Conservation (phyloP, 352 stramenopile genomes). For the Peronosclerospora sorghi region DNA sequence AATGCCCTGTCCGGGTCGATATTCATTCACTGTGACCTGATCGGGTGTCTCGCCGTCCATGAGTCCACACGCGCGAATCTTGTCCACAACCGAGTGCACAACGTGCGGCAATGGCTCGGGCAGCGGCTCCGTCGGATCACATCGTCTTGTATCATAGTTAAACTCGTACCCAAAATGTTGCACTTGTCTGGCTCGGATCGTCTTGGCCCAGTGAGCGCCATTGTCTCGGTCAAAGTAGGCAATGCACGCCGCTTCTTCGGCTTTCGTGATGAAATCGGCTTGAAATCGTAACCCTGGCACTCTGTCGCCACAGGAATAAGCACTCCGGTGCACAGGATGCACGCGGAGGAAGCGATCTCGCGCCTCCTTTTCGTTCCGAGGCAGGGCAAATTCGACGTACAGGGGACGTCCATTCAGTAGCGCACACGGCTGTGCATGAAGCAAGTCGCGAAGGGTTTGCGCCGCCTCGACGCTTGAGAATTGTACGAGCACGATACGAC, state of each 20-base stretch:
- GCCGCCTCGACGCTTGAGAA: conserved; percentile 7
- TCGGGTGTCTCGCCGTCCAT: conserved; percentile 51
- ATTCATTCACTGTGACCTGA: conserved; percentile 86
- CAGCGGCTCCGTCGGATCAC: conserved; percentile 37
- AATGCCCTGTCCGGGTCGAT: conserved; percentile 82
- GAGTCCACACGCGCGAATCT: conserved; percentile 35
- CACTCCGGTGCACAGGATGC: conserved; percentile 40
- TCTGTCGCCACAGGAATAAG: conserved; percentile 22
- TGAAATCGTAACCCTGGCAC: conserved; percentile 57
- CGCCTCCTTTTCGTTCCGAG: conserved; percentile 52
- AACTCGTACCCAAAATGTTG: conserved; percentile 86
- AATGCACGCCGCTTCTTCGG: conserved; percentile 44
- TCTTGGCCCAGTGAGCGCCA: conserved; percentile 46
- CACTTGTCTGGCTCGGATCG: conserved; percentile 72
- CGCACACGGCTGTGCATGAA: conserved; percentile 52
- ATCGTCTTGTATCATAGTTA: conserved; percentile 73
- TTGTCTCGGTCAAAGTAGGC: conserved; percentile 49
- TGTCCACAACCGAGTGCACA: conserved; percentile 32
- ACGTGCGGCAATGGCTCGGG: conserved; percentile 33
- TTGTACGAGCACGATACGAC: conserved; percentile 40
- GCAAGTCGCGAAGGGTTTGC: conserved; percentile 20
- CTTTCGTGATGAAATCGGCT: conserved; percentile 49
- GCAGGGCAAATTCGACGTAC: conserved; percentile 66
- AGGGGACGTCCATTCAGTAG: conserved; percentile 44
- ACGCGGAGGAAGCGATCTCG: conserved; percentile 50